Conservation (phyloP, 2,329 filamentous ascomycete genomes). For the Chaetomium globosum region DNA sequence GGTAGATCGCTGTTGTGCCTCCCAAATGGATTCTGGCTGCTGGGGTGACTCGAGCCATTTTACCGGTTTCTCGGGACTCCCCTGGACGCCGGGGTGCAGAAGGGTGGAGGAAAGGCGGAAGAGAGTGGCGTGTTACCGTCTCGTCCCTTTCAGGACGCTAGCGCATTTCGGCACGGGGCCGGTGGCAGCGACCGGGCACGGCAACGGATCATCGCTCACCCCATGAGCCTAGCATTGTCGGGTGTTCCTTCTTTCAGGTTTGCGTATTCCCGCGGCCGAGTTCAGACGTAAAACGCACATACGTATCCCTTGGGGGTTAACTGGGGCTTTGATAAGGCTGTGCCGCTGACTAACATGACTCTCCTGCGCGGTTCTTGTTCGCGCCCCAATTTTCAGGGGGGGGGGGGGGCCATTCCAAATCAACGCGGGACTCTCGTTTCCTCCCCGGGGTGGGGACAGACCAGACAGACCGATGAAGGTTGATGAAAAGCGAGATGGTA, state of each 20-base stretch:
- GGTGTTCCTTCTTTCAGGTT: background rate
- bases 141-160: background rate
- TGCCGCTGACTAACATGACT: conserved; percentile 3
- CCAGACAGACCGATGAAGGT: background rate
- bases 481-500: background rate
- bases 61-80: conserved; percentile 28
- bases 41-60: conserved; percentile 20
- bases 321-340: conserved; percentile 1
- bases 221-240: conserved; percentile 2
- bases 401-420: background rate
- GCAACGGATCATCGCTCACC: background rate
- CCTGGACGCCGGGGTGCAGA: background rate
- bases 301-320: background rate
- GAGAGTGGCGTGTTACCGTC: background rate
- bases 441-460: background rate
- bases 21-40: conserved; percentile 13
- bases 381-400: background rate
- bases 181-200: background rate
- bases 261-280: background rate
- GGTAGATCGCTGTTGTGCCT: conserved; percentile 27
- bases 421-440: background rate
- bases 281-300: background rate
- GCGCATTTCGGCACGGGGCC: background rate
- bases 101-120: background rate
- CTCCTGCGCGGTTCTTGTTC: conserved; percentile 7